These are phyloP conservation scores for Papilionanthe hybrid DNA, from an alignment of 116 monocot genomes.

Conservation along the genomic window DNA sequence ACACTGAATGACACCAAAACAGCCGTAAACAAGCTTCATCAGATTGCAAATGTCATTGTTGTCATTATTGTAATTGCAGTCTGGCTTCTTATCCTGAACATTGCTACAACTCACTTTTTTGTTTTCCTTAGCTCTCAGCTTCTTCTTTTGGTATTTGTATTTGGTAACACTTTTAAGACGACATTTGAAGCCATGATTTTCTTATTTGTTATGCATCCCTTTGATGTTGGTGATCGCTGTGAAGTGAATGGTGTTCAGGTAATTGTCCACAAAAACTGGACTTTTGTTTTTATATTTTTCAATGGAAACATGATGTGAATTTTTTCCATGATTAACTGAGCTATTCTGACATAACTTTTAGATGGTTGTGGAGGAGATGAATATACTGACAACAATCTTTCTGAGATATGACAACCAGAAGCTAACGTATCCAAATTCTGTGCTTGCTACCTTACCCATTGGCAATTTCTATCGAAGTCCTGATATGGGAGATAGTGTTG, in stretches of 20 bases:
- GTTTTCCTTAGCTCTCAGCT: conserved; percentile 81
- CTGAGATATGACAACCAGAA: conserved; percentile 45
- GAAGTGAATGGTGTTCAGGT: conserved; percentile 49
- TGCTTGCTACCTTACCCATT: conserved; percentile 34
- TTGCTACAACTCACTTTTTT: conserved; percentile 66
- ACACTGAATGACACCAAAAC: conserved; percentile 77
- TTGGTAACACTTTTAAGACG: conserved; percentile 84
- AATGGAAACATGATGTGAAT: not conserved
- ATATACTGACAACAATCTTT: conserved; percentile 45
- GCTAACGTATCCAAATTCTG: conserved; percentile 40
- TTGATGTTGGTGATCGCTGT: conserved; percentile 94
- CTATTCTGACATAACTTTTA: conserved; percentile 10
- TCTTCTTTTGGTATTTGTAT: conserved; percentile 73
- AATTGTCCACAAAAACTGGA: not conserved
- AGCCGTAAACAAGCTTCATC: conserved; percentile 91
- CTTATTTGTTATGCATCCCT: conserved; percentile 93
- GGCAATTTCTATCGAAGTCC: conserved; percentile 48
- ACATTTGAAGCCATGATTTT: conserved; percentile 88
- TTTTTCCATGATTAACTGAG: not conserved
- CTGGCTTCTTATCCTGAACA: conserved; percentile 73
- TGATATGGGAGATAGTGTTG: conserved; percentile 44
- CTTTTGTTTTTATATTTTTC: not conserved
- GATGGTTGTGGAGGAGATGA: conserved; percentile 62
- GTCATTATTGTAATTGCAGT: conserved; percentile 54
- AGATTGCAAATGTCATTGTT: conserved; percentile 73